phyloP scores from a whole-genome alignment of 768 basidiomycete species.

The Cyathus striatus region DNA sequence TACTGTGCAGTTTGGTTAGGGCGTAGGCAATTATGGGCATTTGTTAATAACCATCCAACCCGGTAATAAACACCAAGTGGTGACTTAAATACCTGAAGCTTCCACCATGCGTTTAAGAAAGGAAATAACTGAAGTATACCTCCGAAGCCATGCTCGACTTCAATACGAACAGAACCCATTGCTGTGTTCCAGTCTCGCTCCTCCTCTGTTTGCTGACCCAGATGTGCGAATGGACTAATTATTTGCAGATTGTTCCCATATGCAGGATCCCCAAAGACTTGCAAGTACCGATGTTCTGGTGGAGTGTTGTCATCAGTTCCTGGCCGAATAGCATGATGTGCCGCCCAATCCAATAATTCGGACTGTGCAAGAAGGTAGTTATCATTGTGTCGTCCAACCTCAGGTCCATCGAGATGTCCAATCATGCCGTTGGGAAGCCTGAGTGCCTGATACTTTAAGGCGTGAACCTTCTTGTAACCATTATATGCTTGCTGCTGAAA shows the following conservation, averaged over 20 bases:
- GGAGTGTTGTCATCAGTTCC: not conserved
- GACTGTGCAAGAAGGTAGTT: not conserved
- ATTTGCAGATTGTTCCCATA: not conserved
- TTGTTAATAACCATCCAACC: conserved; percentile 16
- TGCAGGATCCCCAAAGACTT: not conserved
- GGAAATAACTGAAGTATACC: conserved; percentile 1
- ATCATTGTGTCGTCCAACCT: not conserved
- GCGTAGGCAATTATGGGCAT: conserved; percentile 15
- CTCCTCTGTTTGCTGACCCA: conserved; percentile 10
- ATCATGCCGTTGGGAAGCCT: conserved; percentile 18
- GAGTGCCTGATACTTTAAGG: conserved; percentile 20
- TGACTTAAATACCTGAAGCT: not conserved
- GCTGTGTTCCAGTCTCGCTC: conserved; percentile 16
- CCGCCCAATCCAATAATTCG: not conserved
- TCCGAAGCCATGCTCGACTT: conserved; percentile 23
- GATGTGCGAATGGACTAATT: not conserved
- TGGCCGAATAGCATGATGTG: not conserved
- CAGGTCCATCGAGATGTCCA: conserved; percentile 17
- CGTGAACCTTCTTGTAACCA: conserved; percentile 21
- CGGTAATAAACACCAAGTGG: conserved; percentile 9
- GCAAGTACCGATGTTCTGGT: not conserved
- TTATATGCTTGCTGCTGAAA: conserved; percentile 7
- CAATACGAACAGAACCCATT: conserved; percentile 16
- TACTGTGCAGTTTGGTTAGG: conserved; percentile 17
- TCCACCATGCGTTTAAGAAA: not conserved